These are phyloP conservation scores for Collybiopsis confluens DNA, from an alignment of 768 basidiomycete genomes.

Conservation along the genomic window DNA sequence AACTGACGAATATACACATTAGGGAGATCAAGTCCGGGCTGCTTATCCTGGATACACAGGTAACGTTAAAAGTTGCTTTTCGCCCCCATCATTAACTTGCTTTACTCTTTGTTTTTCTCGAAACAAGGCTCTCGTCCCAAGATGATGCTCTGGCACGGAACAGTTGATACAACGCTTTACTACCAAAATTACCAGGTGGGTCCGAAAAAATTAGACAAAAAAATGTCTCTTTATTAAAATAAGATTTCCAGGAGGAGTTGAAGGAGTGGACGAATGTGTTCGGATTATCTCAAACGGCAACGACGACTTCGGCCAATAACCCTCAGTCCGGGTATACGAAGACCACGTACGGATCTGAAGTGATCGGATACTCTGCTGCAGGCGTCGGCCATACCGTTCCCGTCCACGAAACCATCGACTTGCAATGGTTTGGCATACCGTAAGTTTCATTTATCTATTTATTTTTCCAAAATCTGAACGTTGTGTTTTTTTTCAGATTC, in stretches of 20 bases:
- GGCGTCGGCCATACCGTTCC: slow-evolving; percentile 52
- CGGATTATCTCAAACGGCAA: slow-evolving; percentile 37
- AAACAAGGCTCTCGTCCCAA: slow-evolving; percentile 38
- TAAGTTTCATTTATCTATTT: too few relatives aligned
- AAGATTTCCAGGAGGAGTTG: too few relatives aligned
- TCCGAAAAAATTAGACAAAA: slow-evolving; percentile 49
- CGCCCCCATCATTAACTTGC: too few relatives aligned
- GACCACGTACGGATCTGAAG: slow-evolving; percentile 37
- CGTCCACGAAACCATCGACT: slow-evolving; percentile 39
- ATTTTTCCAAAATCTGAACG: too few relatives aligned
- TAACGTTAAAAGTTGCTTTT: too few relatives aligned
- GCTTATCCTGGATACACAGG: slow-evolving; percentile 51
- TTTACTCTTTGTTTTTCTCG: too few relatives aligned
- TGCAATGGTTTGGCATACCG: slow-evolving; percentile 45
- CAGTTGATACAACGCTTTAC: slow-evolving; percentile 45
- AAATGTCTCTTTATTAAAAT: too few relatives aligned
- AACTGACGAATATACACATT: neutral
- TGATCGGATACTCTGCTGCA: slow-evolving; percentile 37
- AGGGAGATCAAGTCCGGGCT: slow-evolving; percentile 40
- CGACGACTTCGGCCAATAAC: slow-evolving; percentile 32
- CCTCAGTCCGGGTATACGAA: slow-evolving; percentile 44
- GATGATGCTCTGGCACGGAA: slow-evolving; percentile 55
- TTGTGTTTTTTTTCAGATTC: too few relatives aligned
- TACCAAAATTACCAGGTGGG: slow-evolving; percentile 45
- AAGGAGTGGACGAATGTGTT: slow-evolving; percentile 57